phyloP scores from a whole-genome alignment of 306 rosid genomes.

The Pachyrhizus erosus region DNA sequence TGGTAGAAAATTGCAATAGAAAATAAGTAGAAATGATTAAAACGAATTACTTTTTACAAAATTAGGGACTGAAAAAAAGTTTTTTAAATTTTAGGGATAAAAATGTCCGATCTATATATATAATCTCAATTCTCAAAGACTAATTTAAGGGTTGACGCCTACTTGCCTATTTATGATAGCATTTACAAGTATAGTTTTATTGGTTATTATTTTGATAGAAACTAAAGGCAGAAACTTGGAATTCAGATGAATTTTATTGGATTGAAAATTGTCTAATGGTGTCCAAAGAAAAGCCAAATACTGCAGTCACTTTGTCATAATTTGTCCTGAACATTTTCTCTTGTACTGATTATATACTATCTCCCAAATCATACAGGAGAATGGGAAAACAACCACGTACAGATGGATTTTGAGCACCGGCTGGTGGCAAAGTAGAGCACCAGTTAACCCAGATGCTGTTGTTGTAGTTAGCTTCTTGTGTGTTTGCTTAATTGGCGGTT shows the following conservation, averaged over 20 bases:
- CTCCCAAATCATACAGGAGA: slow-evolving; percentile 62
- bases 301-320: not conserved
- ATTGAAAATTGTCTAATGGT: slow-evolving; percentile 18
- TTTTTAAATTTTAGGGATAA: not conserved
- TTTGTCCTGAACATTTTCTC: not conserved
- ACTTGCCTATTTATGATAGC: not conserved
- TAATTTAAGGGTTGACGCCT: too few relatives aligned
- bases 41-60: too few relatives aligned
- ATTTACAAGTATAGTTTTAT: not conserved
- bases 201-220: slow-evolving; percentile 22
- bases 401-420: slow-evolving; percentile 95
- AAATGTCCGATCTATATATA: too few relatives aligned
- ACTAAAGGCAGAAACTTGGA: too few relatives aligned
- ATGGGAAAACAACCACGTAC: slow-evolving; percentile 78
- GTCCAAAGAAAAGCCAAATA: slow-evolving; percentile 14
- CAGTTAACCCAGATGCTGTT: slow-evolving; percentile 85
- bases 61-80: not conserved
- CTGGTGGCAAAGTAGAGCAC: slow-evolving; percentile 88
- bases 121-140: too few relatives aligned
- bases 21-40: not conserved
- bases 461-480: slow-evolving; percentile 64
- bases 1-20: not conserved
- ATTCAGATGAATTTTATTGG: not conserved
- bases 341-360: slow-evolving; percentile 24
- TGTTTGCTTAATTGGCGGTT: slow-evolving; percentile 67